Conservation (phyloP, 345 rosid genomes). For the Fremontodendron californicum region DNA sequence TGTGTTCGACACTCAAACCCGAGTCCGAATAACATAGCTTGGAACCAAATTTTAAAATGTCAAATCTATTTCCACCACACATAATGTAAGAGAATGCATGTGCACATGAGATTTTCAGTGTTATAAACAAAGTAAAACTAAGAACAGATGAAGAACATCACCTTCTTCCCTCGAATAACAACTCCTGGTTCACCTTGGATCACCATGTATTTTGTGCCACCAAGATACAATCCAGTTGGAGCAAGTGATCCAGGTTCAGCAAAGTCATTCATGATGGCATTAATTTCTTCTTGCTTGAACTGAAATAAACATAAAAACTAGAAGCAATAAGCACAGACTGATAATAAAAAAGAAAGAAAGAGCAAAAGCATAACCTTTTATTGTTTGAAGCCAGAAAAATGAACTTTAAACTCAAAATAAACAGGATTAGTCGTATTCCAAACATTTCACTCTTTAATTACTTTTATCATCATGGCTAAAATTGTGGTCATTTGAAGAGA, state of each 20-base stretch:
- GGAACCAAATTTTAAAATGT: not conserved
- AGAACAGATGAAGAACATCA: conserved; percentile 14
- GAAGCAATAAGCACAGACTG: not conserved
- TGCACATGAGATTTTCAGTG: not conserved
- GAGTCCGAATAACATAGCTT: too few relatives aligned
- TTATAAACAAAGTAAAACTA: not conserved
- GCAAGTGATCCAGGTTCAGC: conserved; percentile 78
- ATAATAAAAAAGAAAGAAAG: not conserved
- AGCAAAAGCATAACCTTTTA: not conserved
- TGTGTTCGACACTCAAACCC: too few relatives aligned
- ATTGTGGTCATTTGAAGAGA: not conserved
- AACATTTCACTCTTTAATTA: not conserved
- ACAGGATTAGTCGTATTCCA: not conserved
- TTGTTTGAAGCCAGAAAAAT: not conserved
- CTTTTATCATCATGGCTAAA: not conserved
- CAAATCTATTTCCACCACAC: not conserved
- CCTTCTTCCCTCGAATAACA: conserved; percentile 90
- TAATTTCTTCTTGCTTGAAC: conserved; percentile 68
- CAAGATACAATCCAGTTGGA: conserved; percentile 68
- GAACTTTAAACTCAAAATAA: not conserved
- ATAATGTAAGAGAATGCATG: not conserved
- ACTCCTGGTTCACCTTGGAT: conserved; percentile 85
- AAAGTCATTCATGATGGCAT: conserved; percentile 52
- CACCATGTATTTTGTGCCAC: conserved; percentile 79
- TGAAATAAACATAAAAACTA: conserved; percentile 26